Evolutionary conservation across 306 rosid genomes (phyloP).

Genomic region (Dalbergia oliveri): DNA sequence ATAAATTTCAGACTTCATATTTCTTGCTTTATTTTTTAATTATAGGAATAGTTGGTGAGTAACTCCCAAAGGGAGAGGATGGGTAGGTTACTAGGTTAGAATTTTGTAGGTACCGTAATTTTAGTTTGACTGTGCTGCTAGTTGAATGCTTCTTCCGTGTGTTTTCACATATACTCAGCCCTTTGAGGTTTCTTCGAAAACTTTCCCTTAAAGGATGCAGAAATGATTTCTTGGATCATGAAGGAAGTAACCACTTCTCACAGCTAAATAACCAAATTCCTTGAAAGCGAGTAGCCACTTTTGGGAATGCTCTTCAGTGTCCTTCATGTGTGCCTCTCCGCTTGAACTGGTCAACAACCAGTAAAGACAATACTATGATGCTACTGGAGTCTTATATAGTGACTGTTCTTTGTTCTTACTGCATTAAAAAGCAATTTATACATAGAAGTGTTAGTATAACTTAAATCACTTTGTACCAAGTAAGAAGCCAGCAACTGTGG

Average conservation of each 20-base stretch:
- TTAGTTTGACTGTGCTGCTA: neutral
- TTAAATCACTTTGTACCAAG: neutral
- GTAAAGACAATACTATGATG: neutral
- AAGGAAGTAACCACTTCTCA: neutral
- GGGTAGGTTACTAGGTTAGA: neutral
- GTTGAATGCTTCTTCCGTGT: neutral
- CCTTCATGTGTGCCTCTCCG: neutral
- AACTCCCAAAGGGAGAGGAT: neutral
- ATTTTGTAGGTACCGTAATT: neutral
- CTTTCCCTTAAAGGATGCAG: neutral
- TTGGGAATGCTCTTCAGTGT: neutral
- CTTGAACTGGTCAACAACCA: too few species aligned
- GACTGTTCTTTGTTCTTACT: neutral
- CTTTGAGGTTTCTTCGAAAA: neutral
- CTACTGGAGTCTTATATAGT: neutral
- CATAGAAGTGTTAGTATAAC: neutral
- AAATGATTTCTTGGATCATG: slow-evolving; percentile 5
- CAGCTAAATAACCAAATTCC: neutral
- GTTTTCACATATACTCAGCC: neutral
- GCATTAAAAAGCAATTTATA: slow-evolving; percentile 1
- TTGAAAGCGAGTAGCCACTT: neutral
- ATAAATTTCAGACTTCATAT: slow-evolving; percentile 12
- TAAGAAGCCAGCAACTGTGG: neutral
- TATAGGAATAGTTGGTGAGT: neutral
- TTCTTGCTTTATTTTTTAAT: neutral